These are phyloP conservation scores for Scolecobasidium constrictum DNA, from an alignment of 2,329 filamentous ascomycete species.

Conservation along the genomic window DNA sequence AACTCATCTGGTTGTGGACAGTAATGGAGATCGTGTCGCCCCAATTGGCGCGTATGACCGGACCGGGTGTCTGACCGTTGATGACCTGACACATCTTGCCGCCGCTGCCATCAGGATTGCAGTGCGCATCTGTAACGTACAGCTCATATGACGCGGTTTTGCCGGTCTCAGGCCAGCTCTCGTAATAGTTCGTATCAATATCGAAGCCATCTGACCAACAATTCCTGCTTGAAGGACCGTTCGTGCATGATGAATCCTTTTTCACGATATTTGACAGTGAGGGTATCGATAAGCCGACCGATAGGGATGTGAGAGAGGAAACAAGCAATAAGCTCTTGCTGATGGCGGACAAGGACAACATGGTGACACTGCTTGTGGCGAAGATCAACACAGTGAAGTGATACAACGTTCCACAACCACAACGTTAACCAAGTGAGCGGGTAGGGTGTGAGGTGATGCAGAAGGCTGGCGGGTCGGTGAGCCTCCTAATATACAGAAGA, in stretches of 20 bases:
- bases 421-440: too few relatives aligned
- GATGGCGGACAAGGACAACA: too few relatives aligned
- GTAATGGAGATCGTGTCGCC: slow-evolving; percentile 39
- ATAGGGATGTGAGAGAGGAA: too few relatives aligned
- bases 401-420: too few relatives aligned
- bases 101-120: slow-evolving; percentile 26
- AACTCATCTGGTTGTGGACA: slow-evolving; percentile 37
- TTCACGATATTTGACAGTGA: too few relatives aligned
- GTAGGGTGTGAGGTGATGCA: too few relatives aligned
- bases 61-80: slow-evolving; percentile 57
- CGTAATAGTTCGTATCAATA: slow-evolving; percentile 6
- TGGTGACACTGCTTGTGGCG: too few relatives aligned
- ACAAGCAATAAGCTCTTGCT: too few relatives aligned
- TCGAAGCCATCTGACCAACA: slow-evolving; percentile 10
- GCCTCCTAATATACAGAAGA: too few relatives aligned
- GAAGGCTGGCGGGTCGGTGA: too few relatives aligned
- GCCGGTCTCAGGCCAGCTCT: slow-evolving; percentile 8
- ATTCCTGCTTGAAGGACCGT: slow-evolving; percentile 4
- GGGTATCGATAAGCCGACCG: too few relatives aligned
- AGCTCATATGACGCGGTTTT: slow-evolving; percentile 21
- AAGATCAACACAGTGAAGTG: too few relatives aligned
- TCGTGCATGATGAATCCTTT: background rate
- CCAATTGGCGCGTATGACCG: slow-evolving; percentile 48
- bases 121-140: slow-evolving; percentile 30
- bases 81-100: slow-evolving; percentile 34